Evolutionary conservation across 2,329 filamentous ascomycete genomes (phyloP).

Genomic region (Botryosphaeria dothidea): DNA sequence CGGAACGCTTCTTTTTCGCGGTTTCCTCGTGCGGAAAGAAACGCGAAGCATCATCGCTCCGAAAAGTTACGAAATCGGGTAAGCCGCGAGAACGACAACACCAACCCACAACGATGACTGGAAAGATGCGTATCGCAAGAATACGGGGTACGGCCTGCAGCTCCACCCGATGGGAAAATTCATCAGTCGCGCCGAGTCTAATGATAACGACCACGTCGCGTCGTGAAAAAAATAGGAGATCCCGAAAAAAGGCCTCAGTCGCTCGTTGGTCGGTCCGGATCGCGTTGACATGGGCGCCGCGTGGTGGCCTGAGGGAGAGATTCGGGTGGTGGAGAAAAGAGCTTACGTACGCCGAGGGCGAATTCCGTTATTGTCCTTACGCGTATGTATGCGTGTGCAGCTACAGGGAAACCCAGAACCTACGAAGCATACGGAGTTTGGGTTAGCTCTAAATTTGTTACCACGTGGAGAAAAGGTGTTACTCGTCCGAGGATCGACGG

Average conservation of each 20-base stretch:
- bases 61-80: not conserved
- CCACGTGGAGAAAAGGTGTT: constrained; percentile 1
- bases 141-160: too few relatives aligned
- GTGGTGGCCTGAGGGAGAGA: not conserved
- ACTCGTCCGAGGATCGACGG: not conserved
- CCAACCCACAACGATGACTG: not conserved
- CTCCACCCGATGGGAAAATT: too few relatives aligned
- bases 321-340: not conserved
- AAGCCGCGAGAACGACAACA: not conserved
- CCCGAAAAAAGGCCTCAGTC: not conserved
- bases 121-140: too few relatives aligned
- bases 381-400: not conserved
- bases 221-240: too few relatives aligned
- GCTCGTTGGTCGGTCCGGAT: not conserved
- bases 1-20: not conserved
- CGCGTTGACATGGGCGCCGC: not conserved
- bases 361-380: not conserved
- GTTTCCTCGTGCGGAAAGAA: not conserved
- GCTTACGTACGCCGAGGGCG: not conserved
- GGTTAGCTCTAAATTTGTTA: not conserved
- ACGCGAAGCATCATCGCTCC: not conserved
- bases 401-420: not conserved
- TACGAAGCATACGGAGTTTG: not conserved
- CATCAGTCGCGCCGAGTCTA: too few relatives aligned
- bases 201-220: too few relatives aligned